Evolutionary conservation across 2,329 filamentous ascomycete genomes (phyloP).

Genomic region (Penicillium sp.): DNA sequence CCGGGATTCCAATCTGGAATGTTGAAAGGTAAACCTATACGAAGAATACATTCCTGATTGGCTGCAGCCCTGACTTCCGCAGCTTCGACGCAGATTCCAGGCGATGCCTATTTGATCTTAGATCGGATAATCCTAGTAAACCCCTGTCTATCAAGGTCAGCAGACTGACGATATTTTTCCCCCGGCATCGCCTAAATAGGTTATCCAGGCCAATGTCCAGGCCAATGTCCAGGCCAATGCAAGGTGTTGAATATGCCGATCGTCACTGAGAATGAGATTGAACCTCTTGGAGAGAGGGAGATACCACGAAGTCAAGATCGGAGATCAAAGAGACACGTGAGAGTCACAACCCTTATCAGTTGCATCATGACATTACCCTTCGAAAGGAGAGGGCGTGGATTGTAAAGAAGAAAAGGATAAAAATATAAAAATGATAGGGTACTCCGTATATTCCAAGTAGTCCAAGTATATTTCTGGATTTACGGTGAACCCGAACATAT

Average conservation of each 20-base stretch:
- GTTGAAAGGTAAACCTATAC: not conserved
- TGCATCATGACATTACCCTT: constrained; percentile 18
- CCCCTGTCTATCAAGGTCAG: constrained; percentile 17
- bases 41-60: constrained; percentile 8
- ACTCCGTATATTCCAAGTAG: not conserved
- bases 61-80: not conserved
- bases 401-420: not conserved
- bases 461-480: not conserved
- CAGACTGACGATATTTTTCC: constrained; percentile 14
- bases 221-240: constrained; percentile 7
- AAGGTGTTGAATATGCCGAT: constrained; percentile 1
- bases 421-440: no score
- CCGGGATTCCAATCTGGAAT: not conserved
- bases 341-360: constrained; percentile 22
- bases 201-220: constrained; percentile 10
- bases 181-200: constrained; percentile 17
- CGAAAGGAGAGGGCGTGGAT: not conserved
- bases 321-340: constrained; percentile 20
- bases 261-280: not conserved
- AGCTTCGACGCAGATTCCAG: constrained; percentile 21
- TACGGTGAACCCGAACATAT: constrained; percentile 21
- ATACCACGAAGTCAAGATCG: not conserved
- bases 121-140: constrained; percentile 6
- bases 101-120: constrained; percentile 18
- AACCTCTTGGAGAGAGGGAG: not conserved